Conservation (phyloP, 2,329 filamentous ascomycete genomes). For the Magnaporthiopsis incrustans region DNA sequence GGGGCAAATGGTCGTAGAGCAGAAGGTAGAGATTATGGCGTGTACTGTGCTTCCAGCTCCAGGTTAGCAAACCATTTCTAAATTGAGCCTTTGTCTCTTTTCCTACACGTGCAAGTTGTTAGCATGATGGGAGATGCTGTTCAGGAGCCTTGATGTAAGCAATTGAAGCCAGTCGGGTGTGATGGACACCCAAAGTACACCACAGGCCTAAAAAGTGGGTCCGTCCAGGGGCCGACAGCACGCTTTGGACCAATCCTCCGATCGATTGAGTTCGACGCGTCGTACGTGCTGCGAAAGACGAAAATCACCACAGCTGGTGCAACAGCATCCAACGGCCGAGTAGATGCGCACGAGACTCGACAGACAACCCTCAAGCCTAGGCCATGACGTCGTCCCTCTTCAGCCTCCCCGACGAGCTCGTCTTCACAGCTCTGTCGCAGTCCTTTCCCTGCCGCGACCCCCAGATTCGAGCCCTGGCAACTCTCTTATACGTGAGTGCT, state of each 20-base stretch:
- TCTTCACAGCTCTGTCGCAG: constrained; percentile 36
- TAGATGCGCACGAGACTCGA: neutral
- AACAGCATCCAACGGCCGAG: neutral
- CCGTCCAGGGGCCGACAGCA: neutral
- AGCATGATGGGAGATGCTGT: too few species aligned
- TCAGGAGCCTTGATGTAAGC: too few species aligned
- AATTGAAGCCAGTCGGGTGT: too few species aligned
- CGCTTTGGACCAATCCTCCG: too few species aligned
- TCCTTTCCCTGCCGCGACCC: constrained; percentile 49
- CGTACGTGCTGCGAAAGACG: neutral
- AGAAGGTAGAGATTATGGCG: too few species aligned
- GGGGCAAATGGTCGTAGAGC: too few species aligned
- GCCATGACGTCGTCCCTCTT: constrained; percentile 26
- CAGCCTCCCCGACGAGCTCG: constrained; percentile 42
- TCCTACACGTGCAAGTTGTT: too few species aligned
- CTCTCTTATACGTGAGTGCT: constrained; percentile 41
- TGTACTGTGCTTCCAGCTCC: too few species aligned
- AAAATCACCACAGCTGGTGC: neutral
- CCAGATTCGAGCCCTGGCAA: constrained; percentile 51
- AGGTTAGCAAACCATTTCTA: too few species aligned
- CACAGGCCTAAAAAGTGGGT: neutral
- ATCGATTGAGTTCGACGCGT: neutral
- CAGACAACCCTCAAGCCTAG: neutral
- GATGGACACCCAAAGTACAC: neutral
- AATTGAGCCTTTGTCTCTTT: too few species aligned